Percentiles rank a stretch among this genome's conserved stretches.
phyloP scores from a whole-genome alignment of 2,329 filamentous ascomycete species.

The Fonsecaea nubica region DNA sequence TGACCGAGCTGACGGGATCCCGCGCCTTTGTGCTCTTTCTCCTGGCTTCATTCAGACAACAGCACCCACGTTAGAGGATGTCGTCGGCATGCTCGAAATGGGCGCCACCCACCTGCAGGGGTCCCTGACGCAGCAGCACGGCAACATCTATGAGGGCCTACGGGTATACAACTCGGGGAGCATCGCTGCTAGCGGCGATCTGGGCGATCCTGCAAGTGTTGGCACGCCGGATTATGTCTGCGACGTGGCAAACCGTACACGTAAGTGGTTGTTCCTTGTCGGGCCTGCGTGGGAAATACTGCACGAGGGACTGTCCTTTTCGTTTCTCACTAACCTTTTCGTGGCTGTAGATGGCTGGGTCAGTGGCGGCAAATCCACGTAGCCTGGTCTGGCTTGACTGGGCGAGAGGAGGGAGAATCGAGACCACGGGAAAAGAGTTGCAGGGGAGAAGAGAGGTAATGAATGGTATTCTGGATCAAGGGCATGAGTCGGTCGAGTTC shows the following conservation, averaged over 20 bases:
- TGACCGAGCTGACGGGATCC: no score
- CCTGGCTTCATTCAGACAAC: background rate
- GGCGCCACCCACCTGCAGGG: background rate
- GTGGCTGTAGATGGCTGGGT: background rate
- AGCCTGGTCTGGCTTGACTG: no score
- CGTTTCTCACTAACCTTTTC: no score
- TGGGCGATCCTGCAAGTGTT: background rate
- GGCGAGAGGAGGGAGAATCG: no score
- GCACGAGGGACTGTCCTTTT: background rate
- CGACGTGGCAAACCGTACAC: background rate
- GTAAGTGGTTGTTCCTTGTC: background rate
- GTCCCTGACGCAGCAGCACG: background rate
- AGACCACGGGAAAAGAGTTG: no score
- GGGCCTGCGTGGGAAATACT: no score
- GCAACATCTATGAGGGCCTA: slow-evolving; percentile 1
- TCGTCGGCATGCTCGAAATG: background rate
- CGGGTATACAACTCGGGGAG: slow-evolving; percentile 5
- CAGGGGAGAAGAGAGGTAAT: no score
- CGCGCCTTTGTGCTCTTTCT: background rate
- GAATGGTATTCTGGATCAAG: no score
- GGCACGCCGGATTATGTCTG: slow-evolving; percentile 1
- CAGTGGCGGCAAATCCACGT: no score
- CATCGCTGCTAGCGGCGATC: background rate
- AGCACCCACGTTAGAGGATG: background rate
- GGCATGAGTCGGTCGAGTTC: no score